These are phyloP conservation scores for Rosa multiflora DNA, from an alignment of 306 rosid species.

Conservation along the genomic window DNA sequence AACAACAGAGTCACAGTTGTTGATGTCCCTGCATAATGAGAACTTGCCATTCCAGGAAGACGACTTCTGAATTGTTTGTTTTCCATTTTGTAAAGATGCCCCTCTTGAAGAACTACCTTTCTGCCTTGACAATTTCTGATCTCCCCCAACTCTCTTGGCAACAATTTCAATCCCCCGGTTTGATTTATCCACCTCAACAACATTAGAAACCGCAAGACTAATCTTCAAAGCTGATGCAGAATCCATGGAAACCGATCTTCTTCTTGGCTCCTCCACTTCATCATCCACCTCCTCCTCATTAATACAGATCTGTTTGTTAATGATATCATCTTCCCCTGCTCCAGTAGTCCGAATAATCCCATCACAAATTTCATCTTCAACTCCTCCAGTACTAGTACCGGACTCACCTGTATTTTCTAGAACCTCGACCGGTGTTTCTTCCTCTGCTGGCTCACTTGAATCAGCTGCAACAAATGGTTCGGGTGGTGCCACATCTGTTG, in stretches of 20 bases:
- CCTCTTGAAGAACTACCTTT: constrained; percentile 48
- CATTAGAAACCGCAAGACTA: constrained; percentile 24
- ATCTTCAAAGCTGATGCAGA: constrained; percentile 44
- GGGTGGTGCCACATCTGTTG: not conserved
- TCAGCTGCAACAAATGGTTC: constrained; percentile 22
- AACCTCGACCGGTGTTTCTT: constrained; percentile 24
- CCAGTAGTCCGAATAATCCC: constrained; percentile 18
- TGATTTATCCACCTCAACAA: constrained; percentile 16
- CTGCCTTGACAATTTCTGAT: constrained; percentile 28
- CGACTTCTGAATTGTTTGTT: constrained; percentile 63
- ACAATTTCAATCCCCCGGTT: not conserved
- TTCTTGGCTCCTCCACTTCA: constrained; percentile 25
- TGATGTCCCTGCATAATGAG: constrained; percentile 33
- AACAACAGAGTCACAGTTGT: constrained; percentile 39
- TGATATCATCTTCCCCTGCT: constrained; percentile 14
- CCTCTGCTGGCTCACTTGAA: constrained; percentile 19
- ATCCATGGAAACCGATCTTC: constrained; percentile 73
- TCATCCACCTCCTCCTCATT: not conserved
- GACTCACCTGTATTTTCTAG: constrained; percentile 15
- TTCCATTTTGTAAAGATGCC: constrained; percentile 34
- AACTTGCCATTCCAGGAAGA: constrained; percentile 57
- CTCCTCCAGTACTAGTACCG: not conserved
- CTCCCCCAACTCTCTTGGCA: constrained; percentile 34
- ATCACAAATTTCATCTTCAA: constrained; percentile 28
- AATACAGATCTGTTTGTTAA: not conserved